Base-by-base conservation (phyloP, 495 filamentous ascomycete species). In the Sporormia fimetaria region DNA sequence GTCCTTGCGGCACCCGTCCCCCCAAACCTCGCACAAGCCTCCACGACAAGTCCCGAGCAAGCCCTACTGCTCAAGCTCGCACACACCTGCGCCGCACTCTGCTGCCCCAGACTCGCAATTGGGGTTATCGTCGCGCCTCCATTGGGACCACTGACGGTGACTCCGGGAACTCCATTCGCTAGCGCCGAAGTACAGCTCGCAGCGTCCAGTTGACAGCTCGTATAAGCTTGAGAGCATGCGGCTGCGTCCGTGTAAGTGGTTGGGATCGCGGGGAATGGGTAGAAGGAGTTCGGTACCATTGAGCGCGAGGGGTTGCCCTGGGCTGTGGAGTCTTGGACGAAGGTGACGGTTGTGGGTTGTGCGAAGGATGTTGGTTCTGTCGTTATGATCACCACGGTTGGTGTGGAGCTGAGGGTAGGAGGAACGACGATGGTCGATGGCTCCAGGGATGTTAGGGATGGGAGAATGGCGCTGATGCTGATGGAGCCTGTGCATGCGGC, bases 161-260 rank as follows among this genome's bases (percentile, higher is more conserved):
- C 75, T 16, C 75, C 75, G 29, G 66, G 73, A 3, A 58, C 65
- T 12, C 63, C 66, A 3, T 44, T 58, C 27, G 36, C 48, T 42
- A 55, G 33, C 33, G 43, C 64, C n/a, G 67, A 62, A 0, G 77
- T 73, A 51, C 81, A 87, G 21, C 65, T 68, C 12, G 63, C 61
- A 51, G 76, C 80, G 52, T 82, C 78, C 23, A 63, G 66, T 52
- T 73, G 65, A 55, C 81, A 87, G 32, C 71, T 64, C 25, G 66
- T 72, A 57, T 78, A 73, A 50, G 81, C 81, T 9, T 74, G 71
- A 1, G 77, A 71, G 61, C 81, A 87, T 7, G 65, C 64, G n/a
- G 64, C 71, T 12, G 69, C 60, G 45, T 81, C 73, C 33, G 63
- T 54, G 46, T 83, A 83, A 28, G 68, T 69, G 1, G 81, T 84